Conservation (phyloP, 805 yeast genomes). For the Wickerhamiella allomyrinae region DNA sequence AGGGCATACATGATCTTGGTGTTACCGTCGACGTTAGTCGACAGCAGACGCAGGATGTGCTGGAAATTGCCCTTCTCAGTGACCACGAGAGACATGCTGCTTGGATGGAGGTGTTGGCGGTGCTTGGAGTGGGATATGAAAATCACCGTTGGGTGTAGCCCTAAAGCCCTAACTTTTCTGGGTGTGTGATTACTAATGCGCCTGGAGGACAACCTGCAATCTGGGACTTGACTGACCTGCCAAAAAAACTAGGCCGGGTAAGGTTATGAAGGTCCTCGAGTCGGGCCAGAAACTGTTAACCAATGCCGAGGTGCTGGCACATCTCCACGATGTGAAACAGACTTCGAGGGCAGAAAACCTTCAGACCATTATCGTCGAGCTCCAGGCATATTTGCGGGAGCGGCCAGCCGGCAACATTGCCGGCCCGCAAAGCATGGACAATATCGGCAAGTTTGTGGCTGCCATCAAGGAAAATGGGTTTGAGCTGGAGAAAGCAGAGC, state of each 20-base stretch:
- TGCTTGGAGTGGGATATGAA: slow-evolving; percentile 24
- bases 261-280: slow-evolving; percentile 33
- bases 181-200: too few species aligned
- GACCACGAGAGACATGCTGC: slow-evolving; percentile 81
- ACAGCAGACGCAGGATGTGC: slow-evolving; percentile 99
- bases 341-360: slow-evolving; percentile 18
- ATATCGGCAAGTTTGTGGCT: slow-evolving; percentile 29
- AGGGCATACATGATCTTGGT: slow-evolving; percentile 99
- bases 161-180: not conserved
- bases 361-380: slow-evolving; percentile 25
- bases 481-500: slow-evolving; percentile 65
- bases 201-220: too few species aligned
- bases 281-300: slow-evolving; percentile 46
- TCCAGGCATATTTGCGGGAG: slow-evolving; percentile 27
- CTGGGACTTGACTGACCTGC: not conserved
- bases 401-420: slow-evolving; percentile 27
- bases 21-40: slow-evolving; percentile 99
- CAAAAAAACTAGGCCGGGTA: too few species aligned
- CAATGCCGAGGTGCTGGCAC: slow-evolving; percentile 49
- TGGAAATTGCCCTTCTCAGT: slow-evolving; percentile 99
- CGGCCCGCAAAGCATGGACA: slow-evolving; percentile 23
- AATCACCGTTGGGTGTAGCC: slow-evolving; percentile 3
- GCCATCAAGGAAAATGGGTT: slow-evolving; percentile 31
- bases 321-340: slow-evolving; percentile 35
- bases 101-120: not conserved